Evolutionary conservation across 305 asterid species (phyloP).

Genomic region (Coffea humblotiana): DNA sequence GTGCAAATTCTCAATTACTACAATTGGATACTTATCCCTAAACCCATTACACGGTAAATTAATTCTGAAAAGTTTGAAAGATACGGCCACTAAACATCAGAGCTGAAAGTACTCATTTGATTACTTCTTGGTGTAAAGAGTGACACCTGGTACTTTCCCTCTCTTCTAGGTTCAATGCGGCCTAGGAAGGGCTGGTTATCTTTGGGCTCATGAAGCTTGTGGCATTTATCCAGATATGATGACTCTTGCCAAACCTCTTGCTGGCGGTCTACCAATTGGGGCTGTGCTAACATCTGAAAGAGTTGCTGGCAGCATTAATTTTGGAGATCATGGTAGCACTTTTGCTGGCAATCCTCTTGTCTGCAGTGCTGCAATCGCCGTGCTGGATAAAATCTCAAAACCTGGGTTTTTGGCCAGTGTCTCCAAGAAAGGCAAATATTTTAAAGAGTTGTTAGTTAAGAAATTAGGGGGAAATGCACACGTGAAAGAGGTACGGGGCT

Average conservation of each 20-base stretch:
- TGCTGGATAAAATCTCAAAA: conserved; percentile 69
- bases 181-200: conserved; percentile 80
- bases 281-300: conserved; percentile 72
- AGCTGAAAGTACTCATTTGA: not conserved
- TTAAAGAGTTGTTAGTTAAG: conserved; percentile 49
- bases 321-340: conserved; percentile 96
- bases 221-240: conserved; percentile 75
- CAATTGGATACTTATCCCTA: not conserved
- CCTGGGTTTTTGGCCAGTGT: conserved; percentile 62
- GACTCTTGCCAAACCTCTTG: conserved; percentile 96
- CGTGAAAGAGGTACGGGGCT: conserved; percentile 76
- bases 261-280: conserved; percentile 92
- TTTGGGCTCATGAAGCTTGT: conserved; percentile 91
- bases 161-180: conserved; percentile 80
- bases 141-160: not conserved
- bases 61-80: not conserved
- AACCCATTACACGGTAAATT: not conserved
- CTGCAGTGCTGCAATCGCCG: conserved; percentile 74
- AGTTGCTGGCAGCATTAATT: conserved; percentile 65
- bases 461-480: conserved; percentile 61
- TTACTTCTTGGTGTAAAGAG: not conserved
- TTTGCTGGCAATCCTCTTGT: conserved; percentile 95
- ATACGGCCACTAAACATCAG: not conserved
- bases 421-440: conserved; percentile 59
- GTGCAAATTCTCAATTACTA: not conserved